phyloP scores from a whole-genome alignment of 148 eudicot species.

The Agrostemma githago region DNA sequence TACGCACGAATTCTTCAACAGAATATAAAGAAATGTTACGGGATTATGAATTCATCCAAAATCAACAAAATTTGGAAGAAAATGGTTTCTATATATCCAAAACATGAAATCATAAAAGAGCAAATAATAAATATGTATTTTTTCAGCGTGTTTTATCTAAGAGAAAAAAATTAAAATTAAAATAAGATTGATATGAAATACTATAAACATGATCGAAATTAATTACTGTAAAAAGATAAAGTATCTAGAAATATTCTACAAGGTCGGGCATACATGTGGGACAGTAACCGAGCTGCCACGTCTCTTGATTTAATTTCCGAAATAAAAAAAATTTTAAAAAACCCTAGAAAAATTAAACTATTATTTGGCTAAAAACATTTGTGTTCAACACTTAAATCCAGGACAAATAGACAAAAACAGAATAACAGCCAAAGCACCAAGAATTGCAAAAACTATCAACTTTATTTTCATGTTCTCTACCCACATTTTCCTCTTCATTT shows the following conservation, averaged over 20 bases:
- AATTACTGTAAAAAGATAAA: neutral
- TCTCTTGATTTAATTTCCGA: neutral
- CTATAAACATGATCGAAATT: neutral
- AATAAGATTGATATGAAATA: too few species aligned
- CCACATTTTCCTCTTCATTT: slow-evolving; percentile 32
- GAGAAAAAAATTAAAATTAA: too few species aligned
- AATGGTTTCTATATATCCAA: too few species aligned
- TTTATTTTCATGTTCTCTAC: slow-evolving; percentile 30
- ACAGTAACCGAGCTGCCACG: neutral
- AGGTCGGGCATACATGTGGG: neutral
- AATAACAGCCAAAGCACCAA: slow-evolving; percentile 16
- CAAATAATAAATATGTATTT: too few species aligned
- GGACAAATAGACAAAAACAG: slow-evolving; percentile 17
- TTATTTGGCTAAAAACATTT: slow-evolving; percentile 7
- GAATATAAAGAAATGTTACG: too few species aligned
- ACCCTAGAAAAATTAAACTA: neutral
- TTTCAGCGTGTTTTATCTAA: too few species aligned
- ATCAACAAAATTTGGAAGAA: too few species aligned
- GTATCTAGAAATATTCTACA: neutral
- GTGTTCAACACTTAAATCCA: slow-evolving; percentile 8
- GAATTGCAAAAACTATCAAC: slow-evolving; percentile 21
- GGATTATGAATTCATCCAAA: too few species aligned
- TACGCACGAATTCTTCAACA: too few species aligned
- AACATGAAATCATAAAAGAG: too few species aligned
- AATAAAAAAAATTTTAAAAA: neutral